Evolutionary conservation across 2,329 filamentous ascomycete species (phyloP).

Genomic region (Exophiala viscosa): DNA sequence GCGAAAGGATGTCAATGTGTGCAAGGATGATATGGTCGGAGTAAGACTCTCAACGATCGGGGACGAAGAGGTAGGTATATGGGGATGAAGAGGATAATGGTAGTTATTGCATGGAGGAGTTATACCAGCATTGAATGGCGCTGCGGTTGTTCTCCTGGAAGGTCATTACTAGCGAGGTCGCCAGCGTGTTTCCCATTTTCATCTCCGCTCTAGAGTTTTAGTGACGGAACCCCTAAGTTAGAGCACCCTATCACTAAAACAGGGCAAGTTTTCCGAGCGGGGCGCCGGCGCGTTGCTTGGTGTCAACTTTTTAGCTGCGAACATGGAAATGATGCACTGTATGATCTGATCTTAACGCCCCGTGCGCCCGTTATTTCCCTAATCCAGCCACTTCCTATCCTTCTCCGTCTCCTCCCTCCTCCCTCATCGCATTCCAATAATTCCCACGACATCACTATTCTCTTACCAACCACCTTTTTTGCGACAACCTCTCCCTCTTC

Average conservation of each 20-base stretch:
- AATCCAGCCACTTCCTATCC: constrained; percentile 1
- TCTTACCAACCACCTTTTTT: constrained; percentile 12
- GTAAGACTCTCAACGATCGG: background rate
- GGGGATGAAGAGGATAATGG: background rate
- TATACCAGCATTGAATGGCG: too few relatives aligned
- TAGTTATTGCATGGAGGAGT: too few relatives aligned
- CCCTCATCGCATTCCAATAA: background rate
- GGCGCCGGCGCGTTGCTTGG: too few relatives aligned
- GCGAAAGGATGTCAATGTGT: constrained; percentile 1
- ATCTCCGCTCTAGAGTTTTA: background rate
- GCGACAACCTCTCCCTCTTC: background rate
- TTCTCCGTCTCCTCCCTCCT: background rate
- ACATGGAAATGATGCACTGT: background rate
- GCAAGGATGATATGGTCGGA: background rate
- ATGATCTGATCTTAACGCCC: background rate
- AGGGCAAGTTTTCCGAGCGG: background rate
- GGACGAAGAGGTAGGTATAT: too few relatives aligned
- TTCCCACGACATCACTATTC: background rate
- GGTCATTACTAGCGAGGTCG: too few relatives aligned
- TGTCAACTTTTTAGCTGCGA: background rate
- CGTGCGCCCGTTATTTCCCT: background rate
- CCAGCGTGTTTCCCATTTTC: background rate
- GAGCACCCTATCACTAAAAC: background rate
- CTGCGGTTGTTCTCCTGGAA: too few relatives aligned
- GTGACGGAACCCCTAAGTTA: background rate